Evolutionary conservation across 176 grass and related monocot genomes (phyloP).

Genomic region (Themeda triandra): DNA sequence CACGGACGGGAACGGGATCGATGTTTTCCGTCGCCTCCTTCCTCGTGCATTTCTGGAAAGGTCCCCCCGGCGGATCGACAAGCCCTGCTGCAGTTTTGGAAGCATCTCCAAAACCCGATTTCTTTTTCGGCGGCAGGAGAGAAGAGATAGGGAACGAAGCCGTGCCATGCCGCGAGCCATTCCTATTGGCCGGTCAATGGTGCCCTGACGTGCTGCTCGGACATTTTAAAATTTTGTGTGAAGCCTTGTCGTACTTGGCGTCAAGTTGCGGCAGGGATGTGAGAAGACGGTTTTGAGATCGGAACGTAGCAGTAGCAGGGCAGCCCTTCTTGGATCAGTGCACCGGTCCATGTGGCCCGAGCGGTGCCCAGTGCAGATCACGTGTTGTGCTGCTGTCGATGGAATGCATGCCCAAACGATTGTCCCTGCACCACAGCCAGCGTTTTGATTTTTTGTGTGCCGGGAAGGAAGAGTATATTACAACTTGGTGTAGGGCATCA

Average conservation of each 20-base stretch:
- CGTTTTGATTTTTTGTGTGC: neutral
- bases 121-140: neutral
- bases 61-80: constrained; percentile 21
- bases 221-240: neutral
- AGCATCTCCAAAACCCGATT: constrained; percentile 24
- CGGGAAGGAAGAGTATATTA: neutral
- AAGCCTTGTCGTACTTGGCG: constrained; percentile 2
- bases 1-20: constrained; percentile 1
- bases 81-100: constrained; percentile 28
- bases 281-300: neutral
- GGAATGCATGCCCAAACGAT: neutral
- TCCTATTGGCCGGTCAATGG: constrained; percentile 48
- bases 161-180: constrained; percentile 2
- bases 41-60: constrained; percentile 19
- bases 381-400: constrained; percentile 19
- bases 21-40: neutral
- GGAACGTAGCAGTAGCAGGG: neutral
- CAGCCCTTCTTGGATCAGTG: constrained; percentile 10
- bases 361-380: constrained; percentile 35
- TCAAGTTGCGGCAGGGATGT: constrained; percentile 15
- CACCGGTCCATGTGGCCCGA: constrained; percentile 30
- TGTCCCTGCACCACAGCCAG: neutral
- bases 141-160: neutral
- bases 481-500: neutral
- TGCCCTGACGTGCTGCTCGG: neutral